These are phyloP conservation scores for Diaporthe sp. DNA, from an alignment of 2,329 filamentous ascomycete genomes.

Conservation along the genomic window DNA sequence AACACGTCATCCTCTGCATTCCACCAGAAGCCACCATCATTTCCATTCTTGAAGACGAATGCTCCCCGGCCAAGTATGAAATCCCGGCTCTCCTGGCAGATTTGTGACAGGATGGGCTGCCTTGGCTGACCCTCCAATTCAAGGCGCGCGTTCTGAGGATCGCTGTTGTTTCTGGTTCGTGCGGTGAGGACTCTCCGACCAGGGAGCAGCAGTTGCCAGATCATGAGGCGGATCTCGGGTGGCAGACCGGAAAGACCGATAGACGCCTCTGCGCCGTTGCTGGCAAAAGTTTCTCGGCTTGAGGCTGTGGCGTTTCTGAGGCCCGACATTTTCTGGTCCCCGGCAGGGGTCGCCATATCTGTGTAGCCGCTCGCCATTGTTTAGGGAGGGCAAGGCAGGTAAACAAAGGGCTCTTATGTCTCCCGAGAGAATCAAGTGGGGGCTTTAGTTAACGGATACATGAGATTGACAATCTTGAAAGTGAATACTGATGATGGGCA, in stretches of 20 bases:
- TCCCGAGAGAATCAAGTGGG: neutral
- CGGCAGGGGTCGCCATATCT: neutral
- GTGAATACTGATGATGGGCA: neutral
- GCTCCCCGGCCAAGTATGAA: neutral
- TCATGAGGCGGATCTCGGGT: neutral
- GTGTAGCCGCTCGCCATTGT: neutral
- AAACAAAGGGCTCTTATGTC: neutral
- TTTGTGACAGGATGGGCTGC: neutral
- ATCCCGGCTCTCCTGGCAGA: neutral
- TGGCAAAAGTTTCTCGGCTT: neutral
- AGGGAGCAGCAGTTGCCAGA: neutral
- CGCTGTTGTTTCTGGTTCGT: neutral
- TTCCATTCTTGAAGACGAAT: neutral
- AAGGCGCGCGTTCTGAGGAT: neutral
- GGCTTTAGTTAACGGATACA: neutral
- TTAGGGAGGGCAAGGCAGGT: neutral
- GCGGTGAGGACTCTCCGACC: neutral
- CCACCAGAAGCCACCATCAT: neutral
- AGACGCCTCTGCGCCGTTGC: neutral
- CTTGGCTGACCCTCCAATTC: neutral
- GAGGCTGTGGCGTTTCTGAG: neutral
- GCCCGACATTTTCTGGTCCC: neutral
- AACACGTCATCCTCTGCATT: neutral
- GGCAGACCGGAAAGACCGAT: neutral
- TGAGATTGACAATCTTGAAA: neutral